Conservation (phyloP, 106 monocot species). For the Apostasia ramifera region DNA sequence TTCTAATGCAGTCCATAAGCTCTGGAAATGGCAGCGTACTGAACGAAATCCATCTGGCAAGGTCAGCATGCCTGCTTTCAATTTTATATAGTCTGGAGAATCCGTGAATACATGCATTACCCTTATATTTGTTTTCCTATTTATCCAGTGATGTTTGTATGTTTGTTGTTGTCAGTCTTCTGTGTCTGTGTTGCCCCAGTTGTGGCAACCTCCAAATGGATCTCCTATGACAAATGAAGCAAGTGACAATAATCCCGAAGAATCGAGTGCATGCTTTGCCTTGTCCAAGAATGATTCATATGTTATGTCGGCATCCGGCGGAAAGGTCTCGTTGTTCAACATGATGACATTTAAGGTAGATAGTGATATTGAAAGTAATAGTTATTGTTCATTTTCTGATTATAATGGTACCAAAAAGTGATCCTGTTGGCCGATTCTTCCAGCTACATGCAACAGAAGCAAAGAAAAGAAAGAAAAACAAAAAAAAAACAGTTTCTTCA, state of each 20-base stretch:
- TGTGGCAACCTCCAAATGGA: slow-evolving; percentile 88
- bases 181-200: slow-evolving; percentile 59
- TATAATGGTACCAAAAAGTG: no score
- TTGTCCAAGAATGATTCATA: slow-evolving; percentile 95
- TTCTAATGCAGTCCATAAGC: slow-evolving; percentile 80
- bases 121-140: slow-evolving; percentile 1
- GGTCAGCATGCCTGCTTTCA: slow-evolving; percentile 28
- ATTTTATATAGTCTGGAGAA: background rate
- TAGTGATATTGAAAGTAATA: background rate
- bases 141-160: background rate
- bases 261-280: slow-evolving; percentile 81
- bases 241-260: slow-evolving; percentile 67
- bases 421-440: no score
- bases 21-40: slow-evolving; percentile 91
- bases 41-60: slow-evolving; percentile 61
- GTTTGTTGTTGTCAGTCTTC: slow-evolving; percentile 50
- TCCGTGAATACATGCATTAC: background rate
- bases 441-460: no score
- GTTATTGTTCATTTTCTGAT: no score
- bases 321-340: slow-evolving; percentile 71
- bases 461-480: no score
- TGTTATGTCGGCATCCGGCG: slow-evolving; percentile 97
- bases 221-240: slow-evolving; percentile 84
- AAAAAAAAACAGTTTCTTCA: no score
- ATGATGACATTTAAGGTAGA: slow-evolving; percentile 26